phyloP scores from a whole-genome alignment of 345 rosid species.

The Eucalyptus globulus region DNA sequence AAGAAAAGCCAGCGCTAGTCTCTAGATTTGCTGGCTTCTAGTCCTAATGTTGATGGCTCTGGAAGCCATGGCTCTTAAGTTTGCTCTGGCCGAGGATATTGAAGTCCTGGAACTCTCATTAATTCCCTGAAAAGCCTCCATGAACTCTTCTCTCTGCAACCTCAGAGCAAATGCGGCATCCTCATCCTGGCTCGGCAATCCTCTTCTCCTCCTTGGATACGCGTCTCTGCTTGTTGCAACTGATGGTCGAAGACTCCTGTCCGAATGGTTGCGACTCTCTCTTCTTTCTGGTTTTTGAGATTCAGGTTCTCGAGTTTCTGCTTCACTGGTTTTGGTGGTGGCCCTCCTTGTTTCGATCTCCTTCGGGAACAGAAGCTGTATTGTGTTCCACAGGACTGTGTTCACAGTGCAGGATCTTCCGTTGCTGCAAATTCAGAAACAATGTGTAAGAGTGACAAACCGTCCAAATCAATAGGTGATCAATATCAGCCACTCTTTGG shows the following conservation, averaged over 20 bases:
- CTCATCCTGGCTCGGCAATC: slow-evolving; percentile 36
- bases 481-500: not conserved
- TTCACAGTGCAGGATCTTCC: slow-evolving; percentile 82
- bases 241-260: not conserved
- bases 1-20: not conserved
- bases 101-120: slow-evolving; percentile 4
- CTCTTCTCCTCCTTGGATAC: slow-evolving; percentile 17
- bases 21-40: slow-evolving; percentile 11
- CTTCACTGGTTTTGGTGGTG: slow-evolving; percentile 12
- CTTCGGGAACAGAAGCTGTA: slow-evolving; percentile 82
- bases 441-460: not conserved
- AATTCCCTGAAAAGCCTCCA: slow-evolving; percentile 38
- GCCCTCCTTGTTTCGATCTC: slow-evolving; percentile 82
- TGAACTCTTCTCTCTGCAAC: slow-evolving; percentile 79
- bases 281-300: slow-evolving; percentile 2
- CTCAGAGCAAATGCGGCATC: slow-evolving; percentile 75
- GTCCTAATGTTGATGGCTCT: slow-evolving; percentile 44
- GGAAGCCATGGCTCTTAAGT: slow-evolving; percentile 87
- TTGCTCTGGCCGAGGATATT: slow-evolving; percentile 57
- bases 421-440: slow-evolving; percentile 31
- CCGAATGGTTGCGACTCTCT: not conserved
- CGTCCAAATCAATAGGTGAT: not conserved
- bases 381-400: slow-evolving; percentile 97
- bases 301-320: slow-evolving; percentile 3
- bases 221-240: slow-evolving; percentile 13